Percentiles rank a stretch among this genome's conserved stretches.
These are phyloP conservation scores for Aristolochia fimbriata DNA, from an alignment of 164 flowering plant genomes.

Conservation along the genomic window DNA sequence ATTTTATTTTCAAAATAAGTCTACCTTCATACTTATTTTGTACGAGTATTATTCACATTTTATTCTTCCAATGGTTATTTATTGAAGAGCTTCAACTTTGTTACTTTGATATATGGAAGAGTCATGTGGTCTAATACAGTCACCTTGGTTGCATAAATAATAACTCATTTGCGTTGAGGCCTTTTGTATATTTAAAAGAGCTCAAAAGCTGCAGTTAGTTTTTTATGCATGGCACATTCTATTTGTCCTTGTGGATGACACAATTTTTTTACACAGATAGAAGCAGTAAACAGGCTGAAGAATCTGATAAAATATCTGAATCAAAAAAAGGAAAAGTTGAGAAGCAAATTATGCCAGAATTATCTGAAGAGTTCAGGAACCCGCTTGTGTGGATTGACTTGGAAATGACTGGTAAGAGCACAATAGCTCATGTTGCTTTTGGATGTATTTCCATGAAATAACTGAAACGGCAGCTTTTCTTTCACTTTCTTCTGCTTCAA, in stretches of 20 bases:
- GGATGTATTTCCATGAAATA: background rate
- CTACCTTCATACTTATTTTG: too few species aligned
- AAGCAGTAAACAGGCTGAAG: slow-evolving; percentile 13
- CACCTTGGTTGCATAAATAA: background rate
- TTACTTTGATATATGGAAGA: too few species aligned
- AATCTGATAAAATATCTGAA: background rate
- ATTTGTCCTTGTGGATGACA: background rate
- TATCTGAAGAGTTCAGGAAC: slow-evolving; percentile 29
- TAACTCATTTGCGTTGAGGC: background rate
- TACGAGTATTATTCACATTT: too few species aligned
- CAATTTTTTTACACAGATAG: slow-evolving; percentile 14
- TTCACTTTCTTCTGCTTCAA: background rate
- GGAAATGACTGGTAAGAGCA: slow-evolving; percentile 82
- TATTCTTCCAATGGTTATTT: too few species aligned
- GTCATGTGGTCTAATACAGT: too few species aligned
- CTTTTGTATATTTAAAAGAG: too few species aligned
- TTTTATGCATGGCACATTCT: background rate
- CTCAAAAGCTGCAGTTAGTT: too few species aligned
- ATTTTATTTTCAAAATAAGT: too few species aligned
- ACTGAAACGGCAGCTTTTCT: background rate
- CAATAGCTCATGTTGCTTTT: background rate
- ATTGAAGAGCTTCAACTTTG: background rate
- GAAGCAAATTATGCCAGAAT: slow-evolving; percentile 10
- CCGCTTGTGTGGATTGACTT: slow-evolving; percentile 99
- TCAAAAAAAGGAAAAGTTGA: slow-evolving; percentile 12